Evolutionary conservation across 140 eudicot species (phyloP).

Genomic region (Bidens hawaiensis): DNA sequence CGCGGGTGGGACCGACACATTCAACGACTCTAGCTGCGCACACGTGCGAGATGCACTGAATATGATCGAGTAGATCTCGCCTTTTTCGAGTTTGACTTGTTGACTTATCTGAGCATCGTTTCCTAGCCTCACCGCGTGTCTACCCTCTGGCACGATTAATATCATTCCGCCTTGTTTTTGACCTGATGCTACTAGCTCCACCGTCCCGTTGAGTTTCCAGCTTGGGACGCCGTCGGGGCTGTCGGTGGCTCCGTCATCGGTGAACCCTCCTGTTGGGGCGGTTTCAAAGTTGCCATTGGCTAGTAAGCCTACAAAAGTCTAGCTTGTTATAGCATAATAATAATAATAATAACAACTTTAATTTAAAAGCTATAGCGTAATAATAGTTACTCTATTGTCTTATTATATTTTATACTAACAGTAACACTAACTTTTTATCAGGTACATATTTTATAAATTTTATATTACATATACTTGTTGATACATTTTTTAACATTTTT

Average conservation of each 20-base stretch:
- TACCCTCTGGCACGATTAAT: constrained; percentile 90
- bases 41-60: constrained; percentile 98
- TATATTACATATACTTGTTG: too few species aligned
- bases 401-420: too few species aligned
- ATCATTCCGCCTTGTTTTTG: constrained; percentile 98
- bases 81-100: constrained; percentile 64
- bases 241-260: constrained; percentile 32
- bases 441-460: too few species aligned
- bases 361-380: too few species aligned
- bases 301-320: constrained; percentile 56
- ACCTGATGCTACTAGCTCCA: constrained; percentile 78
- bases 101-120: constrained; percentile 92
- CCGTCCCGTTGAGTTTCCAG: constrained; percentile 81
- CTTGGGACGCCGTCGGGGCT: constrained; percentile 67
- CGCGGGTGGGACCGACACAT: constrained; percentile 86
- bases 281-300: constrained; percentile 88
- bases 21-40: constrained; percentile 92
- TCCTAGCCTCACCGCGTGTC: constrained; percentile 83
- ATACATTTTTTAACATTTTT: too few species aligned
- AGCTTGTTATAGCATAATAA: too few species aligned
- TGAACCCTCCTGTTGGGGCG: constrained; percentile 70
- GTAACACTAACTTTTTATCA: too few species aligned
- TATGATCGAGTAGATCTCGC: constrained; percentile 68
- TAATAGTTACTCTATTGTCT: too few species aligned
- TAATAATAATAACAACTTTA: too few species aligned